Evolutionary conservation across 257 asterid genomes (phyloP), one percentile per base, ranked within the genome.

Genomic region (Ajuga chamaepitys): DNA sequence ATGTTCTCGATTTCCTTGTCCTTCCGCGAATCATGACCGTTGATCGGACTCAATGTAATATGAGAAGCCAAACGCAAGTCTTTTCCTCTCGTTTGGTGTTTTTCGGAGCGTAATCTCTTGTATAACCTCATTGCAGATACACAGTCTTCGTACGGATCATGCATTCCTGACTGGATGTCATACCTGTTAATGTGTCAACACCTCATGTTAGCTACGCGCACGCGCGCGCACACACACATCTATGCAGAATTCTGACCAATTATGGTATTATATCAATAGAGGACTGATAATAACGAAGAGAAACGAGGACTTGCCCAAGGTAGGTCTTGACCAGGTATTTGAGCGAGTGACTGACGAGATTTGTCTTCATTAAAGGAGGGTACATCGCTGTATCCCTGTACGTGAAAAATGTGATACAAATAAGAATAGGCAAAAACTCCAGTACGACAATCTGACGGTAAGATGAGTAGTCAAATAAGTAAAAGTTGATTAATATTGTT

Each of bases 291-390:
- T 24, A 25, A 61, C 41, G 17, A 28, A 45, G 48, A 21, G 61
- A 25, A 26, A 37, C 10, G 65, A 46, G 25, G 64, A 77, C 87
- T 81, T 77, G 66, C 90, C 87, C 83, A 1, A 84, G 85, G 79
- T 63, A 77, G 40, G 83, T 79, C 77, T 80, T 79, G 54, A 73
- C 70, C 12, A 81, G 85, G 69, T 84, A 77, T 69, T 79, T 84
- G 55, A 84, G 80, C 1, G 90, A 77, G 82, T 81, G 83, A 76
- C 90, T 81, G 34, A 70, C 80, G 3, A 81, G 78, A 72, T 84
- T 84, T 47, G 87, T 84, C 71, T 81, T 84, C 85, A 75, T 79
- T 61, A 83, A 75, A 40, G 87, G 90, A n/a, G 67, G 81, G 69
- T 81, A 79, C 51, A 60, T 77, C 13, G 82, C 85, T 18, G 85